Base-by-base conservation (phyloP, 225 moss, liverwort and hornwort species). In the Pseudisothecium myosuroides region DNA sequence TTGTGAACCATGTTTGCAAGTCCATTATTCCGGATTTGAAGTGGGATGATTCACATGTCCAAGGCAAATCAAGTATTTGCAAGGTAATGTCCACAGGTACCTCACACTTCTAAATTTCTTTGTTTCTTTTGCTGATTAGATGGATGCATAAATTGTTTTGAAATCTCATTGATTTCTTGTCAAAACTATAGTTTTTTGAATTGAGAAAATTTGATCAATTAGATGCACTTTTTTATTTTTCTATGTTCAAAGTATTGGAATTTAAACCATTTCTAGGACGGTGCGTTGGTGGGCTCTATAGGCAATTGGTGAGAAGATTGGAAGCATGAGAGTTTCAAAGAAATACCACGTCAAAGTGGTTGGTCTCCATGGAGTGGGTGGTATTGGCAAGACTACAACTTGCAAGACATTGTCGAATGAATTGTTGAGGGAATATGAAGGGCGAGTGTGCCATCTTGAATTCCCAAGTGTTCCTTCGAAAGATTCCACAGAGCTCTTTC, bases 281-380 rank as follows among this genome's bases (percentile, higher is more conserved):
- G 16, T 80, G 55, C 55, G 19, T 55, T 55, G 55, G 18, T 55
- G 55, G 55, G 6, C 6, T 55, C 55, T 55, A 19, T 16, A 80
- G 80, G 59, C 2, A 0, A 28, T 80, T 17, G 1, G 3, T 41
- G 29, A 0, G 3, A 80, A 80, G 41, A 80, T 80, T 56, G 7
- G 14, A 27, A 28, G n/a, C 7, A 16, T 80, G 0, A 3, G 0
- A 39, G 7, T 12, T 19, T 39, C 80, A 1, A 5, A 41, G 7
- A 19, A 59, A 12, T 27, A 41, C 19, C 0, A 13, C 16, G 12
- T 28, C 11, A 80, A 80, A 80, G 59, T 80, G 28, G 21, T 29
- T 19, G 59, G 62, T 45, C 1, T 81, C 0, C 2, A 81, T 41
- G 81, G 81, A 81, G 45, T 60, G 11, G 75, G 75, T 49, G 75